Evolutionary conservation across 2,329 filamentous ascomycete species (phyloP).

Genomic region (Aspergillus spinulosporus): DNA sequence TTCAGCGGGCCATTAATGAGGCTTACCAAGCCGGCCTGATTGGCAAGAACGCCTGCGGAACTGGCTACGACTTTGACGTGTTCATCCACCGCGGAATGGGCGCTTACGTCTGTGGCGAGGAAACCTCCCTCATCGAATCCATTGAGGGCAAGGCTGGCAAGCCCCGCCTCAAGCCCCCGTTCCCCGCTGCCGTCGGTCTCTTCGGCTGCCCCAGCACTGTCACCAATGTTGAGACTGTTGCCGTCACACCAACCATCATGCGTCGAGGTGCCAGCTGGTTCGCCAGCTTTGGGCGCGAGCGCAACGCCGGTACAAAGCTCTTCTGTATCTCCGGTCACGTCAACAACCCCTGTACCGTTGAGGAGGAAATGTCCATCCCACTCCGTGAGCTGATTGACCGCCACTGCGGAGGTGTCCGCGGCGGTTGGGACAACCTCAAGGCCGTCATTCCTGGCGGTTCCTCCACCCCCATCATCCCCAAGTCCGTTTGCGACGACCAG

Average conservation of each 20-base stretch:
- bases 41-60: conserved; percentile 96
- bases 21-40: conserved; percentile 93
- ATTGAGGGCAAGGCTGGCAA: conserved; percentile 98
- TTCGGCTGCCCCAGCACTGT: conserved; percentile 98
- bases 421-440: conserved; percentile 96
- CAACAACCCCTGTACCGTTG: conserved; percentile 96
- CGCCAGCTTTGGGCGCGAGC: conserved; percentile 86
- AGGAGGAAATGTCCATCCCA: conserved; percentile 99
- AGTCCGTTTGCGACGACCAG: conserved; percentile 86
- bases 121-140: conserved; percentile 97
- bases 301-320: conserved; percentile 95
- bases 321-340: conserved; percentile 98
- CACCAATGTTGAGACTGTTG: conserved; percentile 95
- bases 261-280: conserved; percentile 93
- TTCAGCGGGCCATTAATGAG: conserved; percentile 96
- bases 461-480: conserved; percentile 92
- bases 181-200: conserved; percentile 93
- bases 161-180: conserved; percentile 96
- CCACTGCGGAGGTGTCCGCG: conserved; percentile 94
- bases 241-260: conserved; percentile 93
- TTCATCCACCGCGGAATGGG: conserved; percentile 95
- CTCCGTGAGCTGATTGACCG: conserved; percentile 95
- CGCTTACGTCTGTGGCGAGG: conserved; percentile 97
- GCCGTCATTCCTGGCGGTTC: conserved; percentile 95
- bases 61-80: conserved; percentile 97